Evolutionary conservation across 2,329 filamentous ascomycete genomes (phyloP), one percentile per base, ranked within the genome.

Genomic region (Epichloe scottii): DNA sequence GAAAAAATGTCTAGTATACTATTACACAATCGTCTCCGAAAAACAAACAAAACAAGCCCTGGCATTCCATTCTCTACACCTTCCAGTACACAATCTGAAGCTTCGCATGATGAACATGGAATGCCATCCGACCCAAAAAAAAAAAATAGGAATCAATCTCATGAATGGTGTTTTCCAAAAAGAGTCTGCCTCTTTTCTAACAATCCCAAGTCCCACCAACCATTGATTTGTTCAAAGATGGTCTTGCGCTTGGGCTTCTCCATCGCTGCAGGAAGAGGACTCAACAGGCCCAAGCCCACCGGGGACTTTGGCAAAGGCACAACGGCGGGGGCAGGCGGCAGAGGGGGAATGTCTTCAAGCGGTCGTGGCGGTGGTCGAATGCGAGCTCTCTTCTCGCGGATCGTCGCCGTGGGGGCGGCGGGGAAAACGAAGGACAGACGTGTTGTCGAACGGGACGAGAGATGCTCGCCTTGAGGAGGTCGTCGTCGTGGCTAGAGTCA

Each of bases 121-220:
- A 46, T 23, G 30, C 15, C 17, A 34, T 38, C 11, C 46, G 10
- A 17, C 17, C 33, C 19, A 26, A 30, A 37, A 38, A 4, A 37
- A 34, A 15, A 30, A 37, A 46, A 21, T 14, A 17, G 7, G 23
- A 19, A 30, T 15, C 23, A 21, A 17, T 34, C 35, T 26, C 10
- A 48, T 33, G 34, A 23, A 10, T 33, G 26, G 6, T 44, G 42
- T 26, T 44, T 42, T 51, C 60, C 60, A 53, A 68, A 61, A 44
- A 66, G 51, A 7, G 64, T 68, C 57, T 66, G 63, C 53, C 72
- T 67, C 61, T 65, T 73, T 26, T 75, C 73, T 50, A 77, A 55
- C 50, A 78, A 59, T 4, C 68, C 72, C 50, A 78, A 61, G 61
- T 78, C 75, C 75, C 75, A 78, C 75, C 75, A 78, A 5, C 75